Evolutionary conservation across 2,329 filamentous ascomycete species (phyloP).

Genomic region (Cryoendolithus antarcticus): DNA sequence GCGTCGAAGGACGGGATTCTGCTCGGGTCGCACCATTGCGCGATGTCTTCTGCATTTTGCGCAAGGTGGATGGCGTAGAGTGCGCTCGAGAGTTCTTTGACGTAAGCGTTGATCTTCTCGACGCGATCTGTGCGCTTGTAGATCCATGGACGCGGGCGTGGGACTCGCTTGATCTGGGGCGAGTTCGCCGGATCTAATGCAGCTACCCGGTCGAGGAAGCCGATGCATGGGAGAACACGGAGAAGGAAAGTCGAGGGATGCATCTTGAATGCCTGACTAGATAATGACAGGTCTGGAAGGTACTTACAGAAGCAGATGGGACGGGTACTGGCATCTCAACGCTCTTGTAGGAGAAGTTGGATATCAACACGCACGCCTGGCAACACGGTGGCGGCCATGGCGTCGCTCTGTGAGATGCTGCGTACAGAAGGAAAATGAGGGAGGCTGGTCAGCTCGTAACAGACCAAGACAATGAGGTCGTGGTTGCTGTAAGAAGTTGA

Average conservation of each 20-base stretch:
- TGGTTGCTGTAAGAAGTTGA: too few species aligned
- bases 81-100: slow-evolving; percentile 1
- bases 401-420: too few species aligned
- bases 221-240: not conserved
- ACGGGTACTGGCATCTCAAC: too few species aligned
- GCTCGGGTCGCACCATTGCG: slow-evolving; percentile 1
- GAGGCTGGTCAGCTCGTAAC: too few species aligned
- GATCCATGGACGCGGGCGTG: not conserved
- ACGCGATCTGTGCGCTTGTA: not conserved
- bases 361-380: too few species aligned
- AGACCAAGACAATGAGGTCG: too few species aligned
- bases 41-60: not conserved
- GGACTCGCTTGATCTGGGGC: not conserved
- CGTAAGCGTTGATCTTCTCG: not conserved
- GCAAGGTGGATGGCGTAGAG: slow-evolving; percentile 1
- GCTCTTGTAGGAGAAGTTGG: too few species aligned
- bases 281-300: not conserved
- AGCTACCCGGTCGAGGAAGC: not conserved
- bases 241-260: not conserved
- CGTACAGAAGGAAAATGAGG: too few species aligned
- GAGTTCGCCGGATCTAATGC: not conserved
- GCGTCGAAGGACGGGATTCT: not conserved
- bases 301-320: too few species aligned
- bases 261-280: not conserved
- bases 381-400: too few species aligned